These are phyloP conservation scores for Begonia masoniana DNA, from an alignment of 306 rosid species.

Conservation along the genomic window DNA sequence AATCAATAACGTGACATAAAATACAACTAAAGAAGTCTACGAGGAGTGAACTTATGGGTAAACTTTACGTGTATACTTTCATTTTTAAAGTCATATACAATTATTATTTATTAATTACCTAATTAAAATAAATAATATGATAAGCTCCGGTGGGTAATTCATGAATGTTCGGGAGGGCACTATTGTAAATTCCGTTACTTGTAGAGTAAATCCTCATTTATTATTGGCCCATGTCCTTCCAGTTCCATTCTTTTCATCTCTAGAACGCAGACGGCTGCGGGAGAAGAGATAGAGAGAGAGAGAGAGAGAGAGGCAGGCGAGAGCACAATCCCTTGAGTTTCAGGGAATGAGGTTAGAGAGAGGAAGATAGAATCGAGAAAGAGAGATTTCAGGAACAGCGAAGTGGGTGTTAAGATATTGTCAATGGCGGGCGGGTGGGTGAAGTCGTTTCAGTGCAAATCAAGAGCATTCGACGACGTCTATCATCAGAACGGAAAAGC, in stretches of 20 bases:
- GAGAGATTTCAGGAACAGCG: not conserved
- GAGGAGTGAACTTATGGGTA: too few species aligned
- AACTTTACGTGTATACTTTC: too few species aligned
- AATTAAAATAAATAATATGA: not conserved
- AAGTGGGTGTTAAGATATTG: slow-evolving; percentile 1
- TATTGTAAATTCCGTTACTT: slow-evolving; percentile 3
- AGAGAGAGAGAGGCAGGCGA: not conserved
- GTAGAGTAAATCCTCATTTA: slow-evolving; percentile 26
- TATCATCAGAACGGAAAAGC: slow-evolving; percentile 40
- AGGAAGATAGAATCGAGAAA: slow-evolving; percentile 2
- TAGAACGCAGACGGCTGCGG: slow-evolving; percentile 8
- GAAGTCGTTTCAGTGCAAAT: slow-evolving; percentile 79
- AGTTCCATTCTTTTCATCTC: slow-evolving; percentile 7
- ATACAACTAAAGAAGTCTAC: too few species aligned
- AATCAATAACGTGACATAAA: too few species aligned
- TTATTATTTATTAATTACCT: too few species aligned
- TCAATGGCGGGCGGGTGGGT: slow-evolving; percentile 88
- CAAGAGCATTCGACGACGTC: slow-evolving; percentile 78
- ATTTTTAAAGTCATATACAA: too few species aligned
- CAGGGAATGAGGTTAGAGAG: slow-evolving; percentile 4
- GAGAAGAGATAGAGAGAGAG: not conserved
- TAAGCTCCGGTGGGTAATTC: slow-evolving; percentile 36
- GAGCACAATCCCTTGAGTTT: not conserved
- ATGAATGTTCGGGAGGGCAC: slow-evolving; percentile 24
- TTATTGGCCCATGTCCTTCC: slow-evolving; percentile 24